Base-by-base conservation (phyloP, 495 filamentous ascomycete genomes). In the Aspergillus affinis region DNA sequence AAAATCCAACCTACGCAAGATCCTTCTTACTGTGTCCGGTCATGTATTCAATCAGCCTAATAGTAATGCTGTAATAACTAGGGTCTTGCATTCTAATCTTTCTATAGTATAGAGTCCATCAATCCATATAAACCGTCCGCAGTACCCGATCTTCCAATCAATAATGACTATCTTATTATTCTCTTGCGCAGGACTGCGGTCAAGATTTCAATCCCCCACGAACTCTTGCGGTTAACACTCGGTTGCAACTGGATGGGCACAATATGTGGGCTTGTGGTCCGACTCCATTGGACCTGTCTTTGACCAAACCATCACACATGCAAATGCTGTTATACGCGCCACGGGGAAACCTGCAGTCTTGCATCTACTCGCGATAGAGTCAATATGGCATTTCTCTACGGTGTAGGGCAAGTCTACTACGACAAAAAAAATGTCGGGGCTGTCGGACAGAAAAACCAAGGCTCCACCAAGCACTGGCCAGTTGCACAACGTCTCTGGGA, bases 391-490 rank as follows among this genome's bases (percentile, higher is more conserved):
- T 41, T 41, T 15, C 36, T 10, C 10, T 26, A 26, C 23, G 23
- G 23, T 26, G 23, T 26, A 26, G 4, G 12, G 36, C 48, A 26
- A 49, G 15, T 26, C 48, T 17, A 15, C 19, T 17, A 12, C n/a
- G 48, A 49, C 19, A 2, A 21, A 49, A 21, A 49, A 20, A 1
- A 26, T 3, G n/a, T 49, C 48, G 48, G 8, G 18, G 48, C 48
- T 49, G 48, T 49, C 48, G 48, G 48, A 49, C 48, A 49, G 23
- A 49, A 20, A 17, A 49, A 10, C 9, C 1, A 41, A 41, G 36
- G 36, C 48, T 49, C 48, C 48, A 49, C 48, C 48, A 20, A 26
- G 48, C 48, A 49, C 48, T 49, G 48, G 23, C 48, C 48, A 49
- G 48, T 49, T 49, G 48, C 48, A 49, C 48, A 20, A 49, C 48